A percentile compares a stretch with the other conserved stretches of the same genome.
Conservation (phyloP, 2,329 filamentous ascomycete genomes). For the Penicillium sp. region DNA sequence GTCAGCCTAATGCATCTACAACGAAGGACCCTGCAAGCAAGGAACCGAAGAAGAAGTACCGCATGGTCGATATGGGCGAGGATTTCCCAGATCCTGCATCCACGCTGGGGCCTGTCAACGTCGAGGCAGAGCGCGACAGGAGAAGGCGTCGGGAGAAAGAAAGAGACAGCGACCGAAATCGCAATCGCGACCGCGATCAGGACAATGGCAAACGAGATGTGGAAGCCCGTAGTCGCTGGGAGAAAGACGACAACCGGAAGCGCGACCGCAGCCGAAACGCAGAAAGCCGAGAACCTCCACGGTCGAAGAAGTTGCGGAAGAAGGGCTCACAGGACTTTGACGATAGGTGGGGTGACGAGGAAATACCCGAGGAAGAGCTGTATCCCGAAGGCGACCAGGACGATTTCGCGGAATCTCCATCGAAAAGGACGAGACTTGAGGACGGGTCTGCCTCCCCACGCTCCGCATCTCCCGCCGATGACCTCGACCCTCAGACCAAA, state of each 20-base stretch:
- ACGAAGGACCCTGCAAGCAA: constrained; percentile 18
- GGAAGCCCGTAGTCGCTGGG: constrained; percentile 20
- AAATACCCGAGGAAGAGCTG: constrained; percentile 40
- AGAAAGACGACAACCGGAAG: constrained; percentile 40
- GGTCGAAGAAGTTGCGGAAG: constrained; percentile 52
- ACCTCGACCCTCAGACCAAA: constrained; percentile 60
- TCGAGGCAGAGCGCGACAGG: constrained; percentile 40
- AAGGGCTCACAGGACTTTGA: constrained; percentile 61
- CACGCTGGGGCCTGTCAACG: constrained; percentile 30
- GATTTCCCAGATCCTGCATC: constrained; percentile 35
- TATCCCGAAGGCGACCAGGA: constrained; percentile 49
- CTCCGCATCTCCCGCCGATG: constrained; percentile 37
- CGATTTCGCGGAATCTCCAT: constrained; percentile 66
- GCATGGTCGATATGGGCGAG: constrained; percentile 55
- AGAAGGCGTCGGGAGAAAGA: constrained; percentile 22
- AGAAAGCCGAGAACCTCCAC: constrained; percentile 42
- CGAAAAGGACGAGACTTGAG: constrained; percentile 69
- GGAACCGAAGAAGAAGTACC: constrained; percentile 51
- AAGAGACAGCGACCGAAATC: constrained; percentile 20
- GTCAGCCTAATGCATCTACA: constrained; percentile 13
- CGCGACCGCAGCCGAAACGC: constrained; percentile 38
- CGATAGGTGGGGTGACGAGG: constrained; percentile 80
- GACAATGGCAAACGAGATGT: constrained; percentile 19
- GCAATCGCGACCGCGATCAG: constrained; percentile 10
- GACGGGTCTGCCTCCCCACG: constrained; percentile 44